Evolutionary conservation across 2,329 filamentous ascomycete species (phyloP).

Genomic region (Pseudogymnoascus sp.): DNA sequence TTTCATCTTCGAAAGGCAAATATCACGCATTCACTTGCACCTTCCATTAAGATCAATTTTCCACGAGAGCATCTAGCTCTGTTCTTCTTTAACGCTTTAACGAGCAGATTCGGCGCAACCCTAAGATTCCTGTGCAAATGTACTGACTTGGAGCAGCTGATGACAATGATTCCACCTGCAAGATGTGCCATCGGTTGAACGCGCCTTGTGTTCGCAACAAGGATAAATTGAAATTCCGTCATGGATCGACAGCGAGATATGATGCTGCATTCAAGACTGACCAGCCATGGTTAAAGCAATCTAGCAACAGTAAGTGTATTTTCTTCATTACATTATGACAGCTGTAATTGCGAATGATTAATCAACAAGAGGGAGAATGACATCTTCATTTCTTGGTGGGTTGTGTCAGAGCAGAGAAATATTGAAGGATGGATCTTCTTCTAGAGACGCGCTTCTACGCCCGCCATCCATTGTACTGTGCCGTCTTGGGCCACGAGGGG

Average conservation of each 20-base stretch:
- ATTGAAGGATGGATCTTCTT: neutral
- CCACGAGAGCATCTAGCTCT: neutral
- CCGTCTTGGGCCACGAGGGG: neutral
- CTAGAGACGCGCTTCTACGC: neutral
- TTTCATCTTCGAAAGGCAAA: neutral
- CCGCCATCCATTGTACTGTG: neutral
- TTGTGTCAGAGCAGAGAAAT: neutral
- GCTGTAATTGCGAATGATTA: slow-evolving; percentile 3
- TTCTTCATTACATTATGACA: neutral
- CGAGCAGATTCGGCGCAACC: neutral
- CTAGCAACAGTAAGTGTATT: slow-evolving; percentile 20
- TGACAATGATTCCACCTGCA: neutral
- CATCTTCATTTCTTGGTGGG: neutral
- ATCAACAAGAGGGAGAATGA: neutral
- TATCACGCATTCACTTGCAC: neutral
- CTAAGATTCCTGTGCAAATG: neutral
- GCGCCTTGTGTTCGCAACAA: neutral
- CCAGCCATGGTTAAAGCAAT: slow-evolving; percentile 27
- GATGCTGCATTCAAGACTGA: slow-evolving; percentile 26
- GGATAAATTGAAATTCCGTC: slow-evolving; percentile 20
- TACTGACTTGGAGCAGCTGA: neutral
- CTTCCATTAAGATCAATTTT: neutral
- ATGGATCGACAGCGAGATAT: slow-evolving; percentile 28
- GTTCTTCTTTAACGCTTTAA: neutral
- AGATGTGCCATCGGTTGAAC: neutral